These are phyloP conservation scores for Cyberlindnera euphorbiae DNA, from an alignment of 805 yeast species.

Conservation along the genomic window DNA sequence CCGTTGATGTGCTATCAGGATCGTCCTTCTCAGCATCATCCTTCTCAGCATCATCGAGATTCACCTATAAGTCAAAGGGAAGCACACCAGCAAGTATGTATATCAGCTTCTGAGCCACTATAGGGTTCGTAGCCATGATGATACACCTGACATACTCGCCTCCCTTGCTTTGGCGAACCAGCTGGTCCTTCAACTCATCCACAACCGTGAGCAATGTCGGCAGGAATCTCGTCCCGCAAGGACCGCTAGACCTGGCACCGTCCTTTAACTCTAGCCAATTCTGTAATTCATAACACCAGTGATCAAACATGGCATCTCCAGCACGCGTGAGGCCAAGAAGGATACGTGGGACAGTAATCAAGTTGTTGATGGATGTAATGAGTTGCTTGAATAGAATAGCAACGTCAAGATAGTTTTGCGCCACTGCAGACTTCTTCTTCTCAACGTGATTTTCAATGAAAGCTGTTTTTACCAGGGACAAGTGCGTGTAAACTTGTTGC, in stretches of 20 bases:
- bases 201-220: slow-evolving; percentile 20
- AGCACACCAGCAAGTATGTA: slow-evolving; percentile 49
- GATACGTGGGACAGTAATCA: slow-evolving; percentile 32
- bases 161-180: slow-evolving; percentile 7
- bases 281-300: slow-evolving; percentile 37
- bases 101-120: slow-evolving; percentile 53
- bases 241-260: slow-evolving; percentile 28
- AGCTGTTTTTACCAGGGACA: slow-evolving; percentile 26
- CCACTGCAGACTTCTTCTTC: slow-evolving; percentile 4
- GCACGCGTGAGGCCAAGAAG: slow-evolving; percentile 28
- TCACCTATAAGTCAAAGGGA: slow-evolving; percentile 29
- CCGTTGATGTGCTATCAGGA: neutral
- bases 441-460: slow-evolving; percentile 21
- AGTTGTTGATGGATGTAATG: slow-evolving; percentile 28
- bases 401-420: slow-evolving; percentile 19
- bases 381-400: slow-evolving; percentile 26
- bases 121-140: slow-evolving; percentile 54
- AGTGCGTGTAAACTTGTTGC: slow-evolving; percentile 26
- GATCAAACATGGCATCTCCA: slow-evolving; percentile 26
- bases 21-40: neutral
- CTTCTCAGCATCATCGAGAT: slow-evolving; percentile 10
- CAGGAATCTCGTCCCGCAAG: slow-evolving; percentile 21
- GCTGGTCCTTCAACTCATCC: slow-evolving; percentile 11
- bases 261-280: slow-evolving; percentile 41
- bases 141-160: slow-evolving; percentile 43